Conservation (phyloP, 1,284 basidiomycete genomes). For the Boletus subluridellus region DNA sequence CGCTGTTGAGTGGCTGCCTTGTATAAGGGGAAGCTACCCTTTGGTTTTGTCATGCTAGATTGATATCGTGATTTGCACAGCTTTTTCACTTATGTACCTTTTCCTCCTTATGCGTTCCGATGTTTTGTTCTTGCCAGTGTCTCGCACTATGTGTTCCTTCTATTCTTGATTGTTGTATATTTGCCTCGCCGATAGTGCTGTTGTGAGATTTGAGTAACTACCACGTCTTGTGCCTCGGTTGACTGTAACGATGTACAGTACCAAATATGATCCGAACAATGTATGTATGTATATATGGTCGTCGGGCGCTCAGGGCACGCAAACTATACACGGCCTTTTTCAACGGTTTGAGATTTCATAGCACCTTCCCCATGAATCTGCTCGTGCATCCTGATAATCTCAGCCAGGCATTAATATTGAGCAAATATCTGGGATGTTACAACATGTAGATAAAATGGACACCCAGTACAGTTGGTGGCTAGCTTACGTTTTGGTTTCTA, state of each 20-base stretch:
- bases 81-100: constrained; percentile 8
- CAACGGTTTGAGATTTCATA: no score
- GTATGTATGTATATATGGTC: not conserved
- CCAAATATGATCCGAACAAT: not conserved
- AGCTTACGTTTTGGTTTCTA: no score
- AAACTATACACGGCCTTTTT: no score
- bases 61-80: not conserved
- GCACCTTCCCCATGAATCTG: no score
- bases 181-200: not conserved
- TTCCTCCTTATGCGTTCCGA: constrained; percentile 6
- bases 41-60: not conserved
- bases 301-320: no score
- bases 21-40: not conserved
- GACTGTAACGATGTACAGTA: not conserved
- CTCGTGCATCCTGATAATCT: no score
- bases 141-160: constrained; percentile 2
- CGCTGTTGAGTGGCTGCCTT: not conserved
- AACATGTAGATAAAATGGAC: no score
- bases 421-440: no score
- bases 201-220: constrained; percentile 3
- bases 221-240: not conserved
- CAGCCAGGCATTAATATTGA: no score
- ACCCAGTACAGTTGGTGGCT: no score
- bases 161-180: constrained; percentile 8
- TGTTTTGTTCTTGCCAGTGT: not conserved